These are phyloP conservation scores for Mrakia blollopis DNA, from an alignment of 768 basidiomycete species.

Conservation along the genomic window DNA sequence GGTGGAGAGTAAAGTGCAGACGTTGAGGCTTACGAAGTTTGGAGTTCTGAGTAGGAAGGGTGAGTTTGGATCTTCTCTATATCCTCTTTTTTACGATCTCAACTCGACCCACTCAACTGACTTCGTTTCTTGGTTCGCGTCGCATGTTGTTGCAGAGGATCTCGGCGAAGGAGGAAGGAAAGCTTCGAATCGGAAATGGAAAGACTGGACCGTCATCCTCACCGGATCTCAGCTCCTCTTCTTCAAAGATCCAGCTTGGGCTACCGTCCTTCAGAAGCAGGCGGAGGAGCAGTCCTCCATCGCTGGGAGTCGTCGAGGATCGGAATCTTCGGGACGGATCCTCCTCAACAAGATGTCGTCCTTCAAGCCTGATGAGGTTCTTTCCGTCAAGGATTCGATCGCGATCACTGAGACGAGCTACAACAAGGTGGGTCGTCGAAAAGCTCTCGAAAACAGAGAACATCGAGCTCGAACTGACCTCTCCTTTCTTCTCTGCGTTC, in stretches of 20 bases:
- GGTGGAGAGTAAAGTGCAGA: constrained; percentile 30
- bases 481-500: background rate
- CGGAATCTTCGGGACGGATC: background rate
- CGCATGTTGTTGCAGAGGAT: constrained; percentile 56
- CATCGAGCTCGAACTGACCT: background rate
- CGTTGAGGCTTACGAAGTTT: constrained; percentile 70
- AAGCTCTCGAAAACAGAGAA: background rate
- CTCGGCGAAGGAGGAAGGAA: constrained; percentile 69
- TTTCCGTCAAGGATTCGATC: constrained; percentile 69
- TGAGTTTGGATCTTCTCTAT: constrained; percentile 33
- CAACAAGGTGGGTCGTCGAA: constrained; percentile 56
- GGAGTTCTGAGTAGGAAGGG: constrained; percentile 73
- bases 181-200: constrained; percentile 77
- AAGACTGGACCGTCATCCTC: constrained; percentile 72
- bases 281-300: constrained; percentile 21
- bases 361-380: constrained; percentile 73
- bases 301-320: constrained; percentile 5
- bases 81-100: background rate
- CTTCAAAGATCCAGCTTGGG: constrained; percentile 48
- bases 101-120: background rate
- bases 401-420: constrained; percentile 77
- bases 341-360: constrained; percentile 43
- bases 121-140: background rate
- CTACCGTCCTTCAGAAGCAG: constrained; percentile 33
- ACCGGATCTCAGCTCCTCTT: constrained; percentile 87